These are phyloP conservation scores for Fraxinus xanthoxyloides DNA, from an alignment of 305 asterid species.

Conservation along the genomic window DNA sequence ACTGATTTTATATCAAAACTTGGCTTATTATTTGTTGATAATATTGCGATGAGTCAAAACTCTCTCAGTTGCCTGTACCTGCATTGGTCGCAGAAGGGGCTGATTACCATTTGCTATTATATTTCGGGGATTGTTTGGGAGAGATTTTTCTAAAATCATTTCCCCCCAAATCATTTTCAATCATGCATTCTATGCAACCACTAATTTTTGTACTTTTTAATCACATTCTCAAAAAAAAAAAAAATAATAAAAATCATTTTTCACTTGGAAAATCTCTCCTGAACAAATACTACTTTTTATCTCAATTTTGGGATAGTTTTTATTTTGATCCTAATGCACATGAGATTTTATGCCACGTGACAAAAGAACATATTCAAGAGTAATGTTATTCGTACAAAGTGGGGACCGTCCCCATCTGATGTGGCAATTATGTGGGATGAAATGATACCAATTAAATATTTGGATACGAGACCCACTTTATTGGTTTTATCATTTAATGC, in stretches of 20 bases:
- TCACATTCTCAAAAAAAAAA: background rate
- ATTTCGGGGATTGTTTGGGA: background rate
- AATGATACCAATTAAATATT: background rate
- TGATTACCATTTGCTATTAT: background rate
- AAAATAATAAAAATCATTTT: background rate
- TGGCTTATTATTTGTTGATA: background rate
- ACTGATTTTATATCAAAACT: background rate
- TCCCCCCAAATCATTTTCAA: background rate
- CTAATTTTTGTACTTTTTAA: background rate
- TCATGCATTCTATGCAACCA: background rate
- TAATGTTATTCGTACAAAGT: background rate
- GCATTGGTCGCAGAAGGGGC: background rate
- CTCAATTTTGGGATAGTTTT: background rate
- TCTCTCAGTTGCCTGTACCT: conserved; percentile 7
- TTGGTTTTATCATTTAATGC: background rate
- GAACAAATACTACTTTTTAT: background rate
- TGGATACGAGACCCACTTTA: background rate
- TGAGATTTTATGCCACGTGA: background rate
- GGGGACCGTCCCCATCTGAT: background rate
- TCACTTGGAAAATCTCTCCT: background rate
- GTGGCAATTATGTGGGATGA: background rate
- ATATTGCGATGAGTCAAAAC: background rate
- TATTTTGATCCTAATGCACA: background rate
- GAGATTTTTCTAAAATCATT: background rate
- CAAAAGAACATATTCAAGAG: background rate